These are phyloP conservation scores for Kodamaea arcana DNA, from an alignment of 1,139 yeast species.

Conservation along the genomic window DNA sequence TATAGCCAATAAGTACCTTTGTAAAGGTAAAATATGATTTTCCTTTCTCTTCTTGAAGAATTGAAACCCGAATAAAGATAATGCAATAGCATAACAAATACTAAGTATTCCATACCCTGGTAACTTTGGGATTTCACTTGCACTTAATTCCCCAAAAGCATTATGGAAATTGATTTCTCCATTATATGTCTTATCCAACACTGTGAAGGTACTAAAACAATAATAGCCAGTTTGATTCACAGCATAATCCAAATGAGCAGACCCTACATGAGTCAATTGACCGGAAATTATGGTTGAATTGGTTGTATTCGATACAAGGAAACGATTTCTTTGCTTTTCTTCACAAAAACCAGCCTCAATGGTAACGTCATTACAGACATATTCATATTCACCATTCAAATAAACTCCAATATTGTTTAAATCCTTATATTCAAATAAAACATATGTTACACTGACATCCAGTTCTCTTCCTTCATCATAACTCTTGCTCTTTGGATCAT, in stretches of 20 bases:
- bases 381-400: constrained; percentile 40
- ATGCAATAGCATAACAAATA: constrained; percentile 73
- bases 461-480: constrained; percentile 19
- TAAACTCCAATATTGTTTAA: constrained; percentile 60
- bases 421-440: constrained; percentile 83
- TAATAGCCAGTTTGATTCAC: constrained; percentile 82
- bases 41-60: constrained; percentile 73
- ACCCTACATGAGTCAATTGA: constrained; percentile 53
- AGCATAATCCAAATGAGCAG: constrained; percentile 57
- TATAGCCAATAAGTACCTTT: constrained; percentile 83
- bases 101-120: constrained; percentile 87
- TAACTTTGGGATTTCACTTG: constrained; percentile 85
- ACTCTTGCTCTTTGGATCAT: constrained; percentile 23
- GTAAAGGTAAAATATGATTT: constrained; percentile 84
- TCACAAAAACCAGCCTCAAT: constrained; percentile 53
- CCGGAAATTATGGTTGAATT: constrained; percentile 57
- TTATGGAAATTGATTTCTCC: constrained; percentile 79
- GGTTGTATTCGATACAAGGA: constrained; percentile 47
- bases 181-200: constrained; percentile 44
- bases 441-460: constrained; percentile 53
- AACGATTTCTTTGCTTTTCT: constrained; percentile 52
- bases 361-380: constrained; percentile 76
- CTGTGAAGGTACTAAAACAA: constrained; percentile 73
- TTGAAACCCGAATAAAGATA: constrained; percentile 80
- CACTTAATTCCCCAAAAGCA: constrained; percentile 86